Evolutionary conservation across 257 asterid species (phyloP), one percentile per base, ranked within the genome.

Genomic region (Verbena officinalis): DNA sequence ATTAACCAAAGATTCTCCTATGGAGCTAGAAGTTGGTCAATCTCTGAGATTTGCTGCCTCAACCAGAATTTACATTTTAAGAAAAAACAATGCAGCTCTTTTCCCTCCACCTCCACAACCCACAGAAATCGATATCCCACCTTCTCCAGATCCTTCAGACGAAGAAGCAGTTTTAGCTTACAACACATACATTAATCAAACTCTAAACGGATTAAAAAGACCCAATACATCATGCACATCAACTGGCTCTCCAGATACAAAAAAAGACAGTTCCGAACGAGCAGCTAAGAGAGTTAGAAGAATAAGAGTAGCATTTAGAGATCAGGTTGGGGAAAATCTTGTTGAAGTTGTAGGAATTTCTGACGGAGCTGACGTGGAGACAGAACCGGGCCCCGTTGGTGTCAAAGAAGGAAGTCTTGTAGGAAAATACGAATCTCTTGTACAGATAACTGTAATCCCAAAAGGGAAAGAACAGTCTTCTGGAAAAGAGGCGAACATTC

Each of bases 331-430:
- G 19, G 96, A 84, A 27, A 83, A 79, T 62, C 82, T 87, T 71
- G 81, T 79, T 72, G 90, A 87, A 70, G 51, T 87, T 2, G 93
- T 87, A 45, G 96, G 96, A 55, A 67, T 77, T 68, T 87, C 93
- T 0, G 96, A 87, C 72, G 96, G 93, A 48, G 79, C 77, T 55
- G 93, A 87, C 55, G 96, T 87, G 10, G 96, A 81, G 77, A 85
- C 93, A 15, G 93, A 87, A 74, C 90, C 96, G 20, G 96, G 93
- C 62, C 96, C 96, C 4, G 43, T 83, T 24, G 96, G 96, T 56
- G 94, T 87, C 34, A 85, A 79, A 81, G 96, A 85, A 83, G 96
- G 96, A 74, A 87, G 90, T 76, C 96, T 85, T 65, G 93, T 85
- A 1, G 93, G 96, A 45, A 87, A 85, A 68, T 87, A 87, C 53